Percentiles rank a stretch among this genome's conserved stretches.
phyloP scores from a whole-genome alignment of 2,329 filamentous ascomycete species.

The Diaporthe ampelina region DNA sequence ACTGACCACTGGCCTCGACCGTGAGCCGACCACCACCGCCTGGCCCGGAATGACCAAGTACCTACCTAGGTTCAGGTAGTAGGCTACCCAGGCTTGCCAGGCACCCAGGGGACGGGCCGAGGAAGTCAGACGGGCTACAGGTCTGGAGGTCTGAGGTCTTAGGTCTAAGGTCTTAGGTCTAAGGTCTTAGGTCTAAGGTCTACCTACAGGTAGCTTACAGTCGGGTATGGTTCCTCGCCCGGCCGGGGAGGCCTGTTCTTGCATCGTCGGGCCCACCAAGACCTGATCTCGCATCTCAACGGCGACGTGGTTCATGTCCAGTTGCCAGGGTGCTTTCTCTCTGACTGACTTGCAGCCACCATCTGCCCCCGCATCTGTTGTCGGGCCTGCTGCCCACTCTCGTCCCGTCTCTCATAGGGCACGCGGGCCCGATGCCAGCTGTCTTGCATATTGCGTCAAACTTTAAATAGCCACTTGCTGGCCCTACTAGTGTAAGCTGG shows the following conservation, averaged over 20 bases:
- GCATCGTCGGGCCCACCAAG: not conserved
- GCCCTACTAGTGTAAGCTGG: not conserved
- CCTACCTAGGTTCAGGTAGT: not conserved
- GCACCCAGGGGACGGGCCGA: slow-evolving; percentile 20
- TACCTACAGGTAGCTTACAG: no score
- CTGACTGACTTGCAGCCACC: not conserved
- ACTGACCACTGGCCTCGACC: no score
- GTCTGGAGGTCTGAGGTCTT: no score
- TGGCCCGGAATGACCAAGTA: slow-evolving; percentile 4
- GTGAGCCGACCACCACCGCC: not conserved
- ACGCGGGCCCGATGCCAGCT: slow-evolving; percentile 38
- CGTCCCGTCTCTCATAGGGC: slow-evolving; percentile 1
- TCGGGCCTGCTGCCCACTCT: slow-evolving; percentile 8
- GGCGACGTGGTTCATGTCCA: slow-evolving; percentile 9
- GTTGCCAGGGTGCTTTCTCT: not conserved
- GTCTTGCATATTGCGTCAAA: slow-evolving; percentile 39
- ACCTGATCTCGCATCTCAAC: slow-evolving; percentile 12
- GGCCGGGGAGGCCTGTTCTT: not conserved
- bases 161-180: no score
- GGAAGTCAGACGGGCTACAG: not conserved
- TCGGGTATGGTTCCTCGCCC: not conserved
- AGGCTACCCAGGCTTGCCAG: not conserved
- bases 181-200: no score
- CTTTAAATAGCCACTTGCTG: slow-evolving; percentile 25
- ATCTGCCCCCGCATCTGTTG: slow-evolving; percentile 9